Conservation (phyloP, 2,329 filamentous ascomycete genomes). For the Botrytis aclada region DNA sequence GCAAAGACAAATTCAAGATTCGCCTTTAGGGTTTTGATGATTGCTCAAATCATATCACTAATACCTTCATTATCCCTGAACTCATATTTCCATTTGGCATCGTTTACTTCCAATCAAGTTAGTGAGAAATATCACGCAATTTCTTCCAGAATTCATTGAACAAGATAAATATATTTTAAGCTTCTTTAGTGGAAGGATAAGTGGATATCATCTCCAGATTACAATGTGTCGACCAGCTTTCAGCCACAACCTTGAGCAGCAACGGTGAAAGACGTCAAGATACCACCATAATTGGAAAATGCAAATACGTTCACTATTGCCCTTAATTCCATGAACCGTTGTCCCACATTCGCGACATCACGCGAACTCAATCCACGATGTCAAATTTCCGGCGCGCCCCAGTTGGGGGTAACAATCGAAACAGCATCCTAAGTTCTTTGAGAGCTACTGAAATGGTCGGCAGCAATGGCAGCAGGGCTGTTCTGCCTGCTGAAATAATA, state of each 20-base stretch:
- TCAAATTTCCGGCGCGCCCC: constrained; percentile 44
- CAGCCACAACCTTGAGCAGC: constrained; percentile 7
- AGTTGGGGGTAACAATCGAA: constrained; percentile 36
- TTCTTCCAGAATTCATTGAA: neutral
- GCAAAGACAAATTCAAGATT: neutral
- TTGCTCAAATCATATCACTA: constrained; percentile 4
- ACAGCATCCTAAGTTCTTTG: constrained; percentile 69
- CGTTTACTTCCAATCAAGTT: neutral
- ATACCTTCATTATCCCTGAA: neutral
- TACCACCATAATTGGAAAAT: neutral
- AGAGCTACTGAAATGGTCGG: constrained; percentile 73
- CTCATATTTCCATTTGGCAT: neutral
- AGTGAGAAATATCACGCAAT: neutral
- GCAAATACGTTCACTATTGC: neutral
- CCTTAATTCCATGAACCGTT: neutral
- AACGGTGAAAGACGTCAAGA: neutral
- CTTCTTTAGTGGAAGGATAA: constrained; percentile 1
- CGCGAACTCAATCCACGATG: constrained; percentile 36
- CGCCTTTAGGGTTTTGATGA: too few relatives aligned
- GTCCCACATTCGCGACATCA: neutral
- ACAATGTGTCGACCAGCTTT: constrained; percentile 1
- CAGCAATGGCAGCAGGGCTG: constrained; percentile 60
- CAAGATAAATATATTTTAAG: neutral
- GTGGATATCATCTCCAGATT: neutral
- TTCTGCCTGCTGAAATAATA: constrained; percentile 86